phyloP scores from a whole-genome alignment of 2,329 filamentous ascomycete species.

The Colletotrichum navitas region DNA sequence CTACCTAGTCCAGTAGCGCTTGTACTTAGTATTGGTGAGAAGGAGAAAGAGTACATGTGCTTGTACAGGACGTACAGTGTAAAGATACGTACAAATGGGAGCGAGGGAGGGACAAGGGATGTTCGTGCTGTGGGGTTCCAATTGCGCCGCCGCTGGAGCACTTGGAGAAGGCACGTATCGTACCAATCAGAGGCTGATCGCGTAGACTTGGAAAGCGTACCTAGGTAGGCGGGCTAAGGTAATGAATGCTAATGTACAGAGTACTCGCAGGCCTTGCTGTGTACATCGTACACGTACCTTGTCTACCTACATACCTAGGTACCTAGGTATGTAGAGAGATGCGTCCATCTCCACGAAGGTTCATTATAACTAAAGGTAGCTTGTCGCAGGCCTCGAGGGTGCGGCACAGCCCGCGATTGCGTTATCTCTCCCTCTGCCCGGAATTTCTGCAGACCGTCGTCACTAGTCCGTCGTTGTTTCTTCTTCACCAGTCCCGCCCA shows the following conservation, averaged over 20 bases:
- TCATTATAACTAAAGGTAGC: slow-evolving; percentile 30
- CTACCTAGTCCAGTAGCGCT: slow-evolving; percentile 30
- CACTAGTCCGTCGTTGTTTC: not conserved
- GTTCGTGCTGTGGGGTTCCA: slow-evolving; percentile 32
- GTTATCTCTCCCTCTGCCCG: slow-evolving; percentile 22
- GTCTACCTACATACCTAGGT: not conserved
- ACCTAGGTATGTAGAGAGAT: slow-evolving; percentile 17
- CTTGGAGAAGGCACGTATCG: slow-evolving; percentile 46
- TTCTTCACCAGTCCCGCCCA: not conserved
- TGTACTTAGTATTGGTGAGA: slow-evolving; percentile 30
- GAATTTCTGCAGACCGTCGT: not conserved
- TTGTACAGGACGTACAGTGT: not conserved
- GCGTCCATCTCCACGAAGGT: slow-evolving; percentile 31
- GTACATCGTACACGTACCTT: slow-evolving; percentile 9
- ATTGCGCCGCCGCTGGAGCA: slow-evolving; percentile 40
- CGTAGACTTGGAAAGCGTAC: slow-evolving; percentile 45
- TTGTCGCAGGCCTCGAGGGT: slow-evolving; percentile 13
- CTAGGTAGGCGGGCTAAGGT: slow-evolving; percentile 9
- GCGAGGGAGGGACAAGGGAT: slow-evolving; percentile 33
- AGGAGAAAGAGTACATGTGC: not conserved
- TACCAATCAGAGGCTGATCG: slow-evolving; percentile 52
- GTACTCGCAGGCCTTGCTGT: slow-evolving; percentile 30
- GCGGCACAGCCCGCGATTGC: slow-evolving; percentile 15
- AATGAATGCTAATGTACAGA: slow-evolving; percentile 29
- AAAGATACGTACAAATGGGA: slow-evolving; percentile 9